phyloP scores from a whole-genome alignment of 2,329 filamentous ascomycete species.

The Phyllosticta paracitricarpa region DNA sequence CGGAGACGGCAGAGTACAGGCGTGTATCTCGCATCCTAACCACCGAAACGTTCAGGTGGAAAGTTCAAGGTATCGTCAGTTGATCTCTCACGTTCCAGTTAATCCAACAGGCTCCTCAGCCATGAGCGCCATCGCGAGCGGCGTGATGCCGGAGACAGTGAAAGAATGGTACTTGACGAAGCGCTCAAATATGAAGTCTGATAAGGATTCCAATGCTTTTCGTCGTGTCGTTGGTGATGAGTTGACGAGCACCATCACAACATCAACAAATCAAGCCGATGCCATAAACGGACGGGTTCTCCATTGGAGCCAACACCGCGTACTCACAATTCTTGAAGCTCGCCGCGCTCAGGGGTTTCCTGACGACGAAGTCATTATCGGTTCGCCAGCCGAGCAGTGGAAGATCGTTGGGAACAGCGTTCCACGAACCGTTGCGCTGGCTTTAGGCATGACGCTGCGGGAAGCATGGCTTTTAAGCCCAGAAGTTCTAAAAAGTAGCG shows the following conservation, averaged over 20 bases:
- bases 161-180: neutral
- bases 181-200: too few species aligned
- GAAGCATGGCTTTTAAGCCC: conserved; percentile 46
- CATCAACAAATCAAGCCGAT: conserved; percentile 42
- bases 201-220: conserved; percentile 26
- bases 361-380: conserved; percentile 61
- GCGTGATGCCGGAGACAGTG: conserved; percentile 8
- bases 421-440: conserved; percentile 55
- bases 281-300: conserved; percentile 44
- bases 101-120: conserved; percentile 31
- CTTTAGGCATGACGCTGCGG: conserved; percentile 53
- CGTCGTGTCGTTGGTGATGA: conserved; percentile 41
- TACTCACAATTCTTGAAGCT: conserved; percentile 56
- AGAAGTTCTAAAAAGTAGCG: conserved; percentile 39
- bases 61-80: neutral
- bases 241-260: conserved; percentile 56
- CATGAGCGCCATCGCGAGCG: conserved; percentile 12
- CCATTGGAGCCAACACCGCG: conserved; percentile 57
- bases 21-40: conserved; percentile 57
- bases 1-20: conserved; percentile 49
- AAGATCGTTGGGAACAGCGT: conserved; percentile 70
- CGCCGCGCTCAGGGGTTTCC: conserved; percentile 60
- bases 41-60: conserved; percentile 39
- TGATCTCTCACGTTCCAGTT: conserved; percentile 39
- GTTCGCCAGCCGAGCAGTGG: conserved; percentile 45